These are phyloP conservation scores for Calocybe indica DNA, from an alignment of 768 basidiomycete species.

Conservation along the genomic window DNA sequence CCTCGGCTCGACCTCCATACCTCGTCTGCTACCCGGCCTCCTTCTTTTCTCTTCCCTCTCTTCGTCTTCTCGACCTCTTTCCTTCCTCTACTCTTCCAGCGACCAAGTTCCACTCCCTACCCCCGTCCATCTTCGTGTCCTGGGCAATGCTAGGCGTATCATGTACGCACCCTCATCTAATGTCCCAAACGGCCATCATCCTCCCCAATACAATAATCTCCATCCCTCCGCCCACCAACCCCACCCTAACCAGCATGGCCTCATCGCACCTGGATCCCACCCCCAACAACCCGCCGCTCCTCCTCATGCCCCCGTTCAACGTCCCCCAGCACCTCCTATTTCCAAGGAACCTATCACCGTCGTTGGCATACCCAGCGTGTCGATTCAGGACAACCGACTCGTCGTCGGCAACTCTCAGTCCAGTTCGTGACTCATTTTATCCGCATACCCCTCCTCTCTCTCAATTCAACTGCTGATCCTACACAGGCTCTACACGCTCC, in stretches of 20 bases:
- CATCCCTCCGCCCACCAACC: slow-evolving; percentile 15
- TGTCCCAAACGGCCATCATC: slow-evolving; percentile 39
- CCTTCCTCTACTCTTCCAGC: slow-evolving; percentile 15
- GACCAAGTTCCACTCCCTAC: slow-evolving; percentile 4
- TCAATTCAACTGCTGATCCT: slow-evolving; percentile 10
- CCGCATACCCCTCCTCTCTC: background rate
- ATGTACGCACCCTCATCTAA: slow-evolving; percentile 47
- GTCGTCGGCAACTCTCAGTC: slow-evolving; percentile 67
- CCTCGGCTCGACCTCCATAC: slow-evolving; percentile 4
- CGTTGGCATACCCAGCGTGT: slow-evolving; percentile 70
- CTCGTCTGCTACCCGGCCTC: slow-evolving; percentile 1
- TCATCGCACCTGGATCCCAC: slow-evolving; percentile 16
- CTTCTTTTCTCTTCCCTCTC: slow-evolving; percentile 1
- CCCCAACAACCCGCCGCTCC: slow-evolving; percentile 25
- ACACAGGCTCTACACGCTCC: slow-evolving; percentile 72
- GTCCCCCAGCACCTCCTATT: slow-evolving; percentile 19
- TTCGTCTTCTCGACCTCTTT: slow-evolving; percentile 5
- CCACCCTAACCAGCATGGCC: background rate
- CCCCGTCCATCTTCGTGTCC: slow-evolving; percentile 17
- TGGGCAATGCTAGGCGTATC: slow-evolving; percentile 55
- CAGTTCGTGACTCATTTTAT: slow-evolving; percentile 42
- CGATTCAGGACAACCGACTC: slow-evolving; percentile 63
- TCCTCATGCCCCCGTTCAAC: slow-evolving; percentile 21
- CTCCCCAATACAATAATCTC: slow-evolving; percentile 25
- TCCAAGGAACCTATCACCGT: slow-evolving; percentile 62